Conservation (phyloP, 352 stramenopile genomes). For the Phytophthora sp. region DNA sequence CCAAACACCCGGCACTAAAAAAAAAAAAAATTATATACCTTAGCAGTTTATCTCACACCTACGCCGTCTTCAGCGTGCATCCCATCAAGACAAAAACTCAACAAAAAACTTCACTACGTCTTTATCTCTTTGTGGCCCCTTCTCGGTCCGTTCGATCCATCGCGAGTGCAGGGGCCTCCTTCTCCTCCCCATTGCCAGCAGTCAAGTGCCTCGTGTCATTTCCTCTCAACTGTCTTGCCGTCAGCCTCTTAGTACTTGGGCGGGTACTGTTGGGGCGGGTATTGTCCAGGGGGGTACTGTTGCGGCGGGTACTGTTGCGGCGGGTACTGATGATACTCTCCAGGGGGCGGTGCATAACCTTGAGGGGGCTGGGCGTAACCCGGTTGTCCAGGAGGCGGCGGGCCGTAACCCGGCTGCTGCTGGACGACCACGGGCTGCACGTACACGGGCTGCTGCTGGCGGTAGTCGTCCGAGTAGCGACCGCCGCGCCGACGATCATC, state of each 20-base stretch:
- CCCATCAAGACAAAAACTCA: slow-evolving; percentile 25
- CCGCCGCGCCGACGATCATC: slow-evolving; percentile 44
- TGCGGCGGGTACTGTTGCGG: slow-evolving; percentile 40
- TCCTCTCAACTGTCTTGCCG: not conserved
- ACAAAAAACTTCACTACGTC: slow-evolving; percentile 22
- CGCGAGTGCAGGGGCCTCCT: slow-evolving; percentile 10
- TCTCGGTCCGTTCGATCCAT: slow-evolving; percentile 42
- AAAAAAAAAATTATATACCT: slow-evolving; percentile 28
- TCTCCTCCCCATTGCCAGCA: too few relatives aligned
- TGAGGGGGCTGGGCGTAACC: slow-evolving; percentile 36
- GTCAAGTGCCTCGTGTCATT: slow-evolving; percentile 1
- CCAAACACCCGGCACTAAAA: too few relatives aligned
- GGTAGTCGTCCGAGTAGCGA: slow-evolving; percentile 47
- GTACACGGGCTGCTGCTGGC: slow-evolving; percentile 61
- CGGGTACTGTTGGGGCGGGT: slow-evolving; percentile 24
- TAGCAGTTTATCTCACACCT: slow-evolving; percentile 32
- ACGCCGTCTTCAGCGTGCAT: slow-evolving; percentile 15
- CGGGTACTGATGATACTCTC: slow-evolving; percentile 61
- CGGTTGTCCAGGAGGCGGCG: slow-evolving; percentile 37
- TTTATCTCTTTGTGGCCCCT: slow-evolving; percentile 6
- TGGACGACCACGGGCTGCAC: slow-evolving; percentile 78
- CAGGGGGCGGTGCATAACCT: slow-evolving; percentile 49
- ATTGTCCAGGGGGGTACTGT: slow-evolving; percentile 29
- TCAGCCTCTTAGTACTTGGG: slow-evolving; percentile 21
- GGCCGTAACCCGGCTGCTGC: slow-evolving; percentile 40